phyloP scores from a whole-genome alignment of 2,329 filamentous ascomycete genomes.

The Allantophomopsis cytisporea region DNA sequence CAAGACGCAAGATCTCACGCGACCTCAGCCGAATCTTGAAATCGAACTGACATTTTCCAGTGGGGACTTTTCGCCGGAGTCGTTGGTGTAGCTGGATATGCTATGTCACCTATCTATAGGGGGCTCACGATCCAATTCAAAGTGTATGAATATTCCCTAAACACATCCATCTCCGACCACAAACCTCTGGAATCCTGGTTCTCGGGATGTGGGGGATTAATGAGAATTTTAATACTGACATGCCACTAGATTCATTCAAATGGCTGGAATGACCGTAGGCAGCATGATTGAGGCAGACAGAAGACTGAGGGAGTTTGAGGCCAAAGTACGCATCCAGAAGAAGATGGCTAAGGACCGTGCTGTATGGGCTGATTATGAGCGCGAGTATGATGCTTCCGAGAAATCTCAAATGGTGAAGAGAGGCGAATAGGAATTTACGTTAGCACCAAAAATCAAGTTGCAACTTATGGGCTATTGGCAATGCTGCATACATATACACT shows the following conservation, averaged over 20 bases:
- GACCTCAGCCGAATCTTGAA: background rate
- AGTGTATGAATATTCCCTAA: constrained; percentile 37
- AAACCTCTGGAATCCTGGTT: background rate
- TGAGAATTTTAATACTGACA: background rate
- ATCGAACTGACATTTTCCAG: constrained; percentile 18
- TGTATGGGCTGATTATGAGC: constrained; percentile 54
- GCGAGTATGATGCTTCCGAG: constrained; percentile 24
- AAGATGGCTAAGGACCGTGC: constrained; percentile 50
- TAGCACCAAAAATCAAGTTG: background rate
- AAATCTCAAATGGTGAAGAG: background rate
- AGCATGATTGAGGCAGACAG: constrained; percentile 64
- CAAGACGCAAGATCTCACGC: no score
- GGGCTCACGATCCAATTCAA: constrained; percentile 65
- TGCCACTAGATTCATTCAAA: constrained; percentile 55
- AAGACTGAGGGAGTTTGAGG: constrained; percentile 53
- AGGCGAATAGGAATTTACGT: background rate
- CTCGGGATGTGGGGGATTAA: background rate
- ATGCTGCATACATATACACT: no score
- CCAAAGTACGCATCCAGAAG: constrained; percentile 48
- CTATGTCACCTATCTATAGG: constrained; percentile 58
- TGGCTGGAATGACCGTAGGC: constrained; percentile 76
- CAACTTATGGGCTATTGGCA: no score
- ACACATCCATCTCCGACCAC: background rate
- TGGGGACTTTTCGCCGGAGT: constrained; percentile 57
- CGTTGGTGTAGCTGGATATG: constrained; percentile 47